A percentile compares a stretch with the other conserved stretches of the same genome.
Conservation (phyloP, 768 basidiomycete species). For the Coprinopsis cinerea region DNA sequence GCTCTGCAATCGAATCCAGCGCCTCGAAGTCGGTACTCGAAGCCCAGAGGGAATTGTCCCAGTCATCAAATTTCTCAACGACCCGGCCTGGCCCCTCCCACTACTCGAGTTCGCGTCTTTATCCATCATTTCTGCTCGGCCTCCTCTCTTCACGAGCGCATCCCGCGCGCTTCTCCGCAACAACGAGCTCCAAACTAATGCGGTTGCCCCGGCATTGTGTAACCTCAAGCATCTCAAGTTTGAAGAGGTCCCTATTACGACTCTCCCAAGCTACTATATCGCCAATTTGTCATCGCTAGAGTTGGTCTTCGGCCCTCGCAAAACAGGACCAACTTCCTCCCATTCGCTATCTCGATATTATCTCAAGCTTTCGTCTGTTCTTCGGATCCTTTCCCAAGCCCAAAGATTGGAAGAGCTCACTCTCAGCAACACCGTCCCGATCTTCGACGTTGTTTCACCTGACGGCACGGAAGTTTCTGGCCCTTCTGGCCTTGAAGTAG, state of each 20-base stretch:
- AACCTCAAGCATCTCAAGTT: conserved; percentile 31
- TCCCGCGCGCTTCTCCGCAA: conserved; percentile 12
- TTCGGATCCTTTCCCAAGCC: conserved; percentile 29
- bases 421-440: conserved; percentile 36
- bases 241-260: conserved; percentile 34
- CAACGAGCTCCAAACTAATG: conserved; percentile 1
- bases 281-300: conserved; percentile 36
- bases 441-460: conserved; percentile 26
- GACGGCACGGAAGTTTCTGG: conserved; percentile 6
- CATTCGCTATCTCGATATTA: conserved; percentile 20
- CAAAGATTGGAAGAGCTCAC: conserved; percentile 37
- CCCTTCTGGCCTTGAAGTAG: conserved; percentile 4
- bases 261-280: conserved; percentile 20
- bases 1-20: conserved; percentile 23
- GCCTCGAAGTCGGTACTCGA: conserved; percentile 16
- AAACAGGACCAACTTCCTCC: conserved; percentile 10
- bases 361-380: conserved; percentile 35
- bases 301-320: conserved; percentile 31
- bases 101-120: conserved; percentile 15
- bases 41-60: conserved; percentile 14
- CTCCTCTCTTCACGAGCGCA: conserved; percentile 12
- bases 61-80: conserved; percentile 16
- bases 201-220: conserved; percentile 12
- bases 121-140: neutral
- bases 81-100: conserved; percentile 13